These are phyloP conservation scores for Erodium chrysanthum DNA, from an alignment of 441 rosid species.

Conservation along the genomic window DNA sequence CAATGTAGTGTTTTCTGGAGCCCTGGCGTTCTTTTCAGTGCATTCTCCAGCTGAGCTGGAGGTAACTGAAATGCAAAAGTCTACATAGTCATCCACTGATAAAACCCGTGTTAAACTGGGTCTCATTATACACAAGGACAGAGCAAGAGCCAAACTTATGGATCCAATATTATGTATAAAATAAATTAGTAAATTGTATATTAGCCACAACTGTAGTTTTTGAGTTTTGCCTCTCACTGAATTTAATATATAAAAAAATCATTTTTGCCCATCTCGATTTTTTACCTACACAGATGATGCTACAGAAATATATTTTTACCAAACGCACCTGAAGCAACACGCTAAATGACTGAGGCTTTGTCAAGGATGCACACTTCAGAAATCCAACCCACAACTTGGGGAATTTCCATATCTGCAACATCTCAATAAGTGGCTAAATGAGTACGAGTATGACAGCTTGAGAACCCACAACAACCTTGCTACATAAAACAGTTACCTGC, in stretches of 20 bases:
- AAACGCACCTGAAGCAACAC: slow-evolving; percentile 83
- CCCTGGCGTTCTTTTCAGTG: slow-evolving; percentile 55
- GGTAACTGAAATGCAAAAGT: slow-evolving; percentile 55
- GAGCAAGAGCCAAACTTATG: background rate
- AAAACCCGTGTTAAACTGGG: background rate
- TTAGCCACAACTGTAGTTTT: background rate
- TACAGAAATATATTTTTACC: too few relatives aligned
- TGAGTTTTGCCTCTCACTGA: background rate
- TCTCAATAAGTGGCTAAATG: slow-evolving; percentile 14
- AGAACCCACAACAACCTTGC: slow-evolving; percentile 13
- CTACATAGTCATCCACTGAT: background rate
- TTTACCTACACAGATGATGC: slow-evolving; percentile 1
- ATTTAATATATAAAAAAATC: background rate
- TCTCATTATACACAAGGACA: background rate
- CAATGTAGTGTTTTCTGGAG: too few relatives aligned
- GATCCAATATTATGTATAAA: background rate
- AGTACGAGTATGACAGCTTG: slow-evolving; percentile 1
- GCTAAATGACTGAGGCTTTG: slow-evolving; percentile 83
- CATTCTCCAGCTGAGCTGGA: slow-evolving; percentile 85
- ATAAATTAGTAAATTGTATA: background rate
- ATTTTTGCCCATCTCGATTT: background rate
- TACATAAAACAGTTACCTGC: slow-evolving; percentile 50
- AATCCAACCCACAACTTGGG: slow-evolving; percentile 99
- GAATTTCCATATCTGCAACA: slow-evolving; percentile 85
- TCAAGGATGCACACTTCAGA: slow-evolving; percentile 76